phyloP scores from a whole-genome alignment of 306 rosid genomes.

The Bauhinia variegata region DNA sequence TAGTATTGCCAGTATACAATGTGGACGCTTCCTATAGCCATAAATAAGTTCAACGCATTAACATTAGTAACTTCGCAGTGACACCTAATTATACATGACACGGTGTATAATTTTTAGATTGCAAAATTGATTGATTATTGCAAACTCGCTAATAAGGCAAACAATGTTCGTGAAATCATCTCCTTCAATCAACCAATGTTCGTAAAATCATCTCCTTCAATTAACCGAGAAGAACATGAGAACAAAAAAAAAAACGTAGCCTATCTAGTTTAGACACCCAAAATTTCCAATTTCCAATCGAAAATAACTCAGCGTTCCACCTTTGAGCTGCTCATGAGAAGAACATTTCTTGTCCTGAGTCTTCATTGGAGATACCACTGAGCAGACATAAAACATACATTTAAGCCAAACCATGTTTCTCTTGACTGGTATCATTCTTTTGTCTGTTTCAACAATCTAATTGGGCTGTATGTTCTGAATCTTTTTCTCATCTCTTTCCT shows the following conservation, averaged over 20 bases:
- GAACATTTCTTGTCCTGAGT: constrained; percentile 37
- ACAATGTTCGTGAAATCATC: constrained; percentile 48
- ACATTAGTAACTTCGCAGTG: neutral
- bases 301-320: constrained; percentile 41
- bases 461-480: constrained; percentile 33
- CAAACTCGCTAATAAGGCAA: constrained; percentile 34
- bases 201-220: constrained; percentile 43
- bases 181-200: constrained; percentile 39
- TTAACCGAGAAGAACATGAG: constrained; percentile 35
- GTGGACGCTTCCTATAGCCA: neutral
- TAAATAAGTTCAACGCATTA: constrained; percentile 14
- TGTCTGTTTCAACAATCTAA: constrained; percentile 39
- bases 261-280: constrained; percentile 42
- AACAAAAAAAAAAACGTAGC: constrained; percentile 27
- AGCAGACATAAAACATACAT: constrained; percentile 23
- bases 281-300: constrained; percentile 36
- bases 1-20: neutral
- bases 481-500: constrained; percentile 60
- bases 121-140: constrained; percentile 32
- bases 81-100: neutral
- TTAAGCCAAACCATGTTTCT: constrained; percentile 32
- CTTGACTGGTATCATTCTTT: constrained; percentile 43
- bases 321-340: constrained; percentile 30
- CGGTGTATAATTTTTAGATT: constrained; percentile 26
- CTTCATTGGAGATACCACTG: constrained; percentile 33